These are phyloP conservation scores for Coemansia sp. DNA, from an alignment of 192 early-diverging fungal genomes.

Conservation along the genomic window DNA sequence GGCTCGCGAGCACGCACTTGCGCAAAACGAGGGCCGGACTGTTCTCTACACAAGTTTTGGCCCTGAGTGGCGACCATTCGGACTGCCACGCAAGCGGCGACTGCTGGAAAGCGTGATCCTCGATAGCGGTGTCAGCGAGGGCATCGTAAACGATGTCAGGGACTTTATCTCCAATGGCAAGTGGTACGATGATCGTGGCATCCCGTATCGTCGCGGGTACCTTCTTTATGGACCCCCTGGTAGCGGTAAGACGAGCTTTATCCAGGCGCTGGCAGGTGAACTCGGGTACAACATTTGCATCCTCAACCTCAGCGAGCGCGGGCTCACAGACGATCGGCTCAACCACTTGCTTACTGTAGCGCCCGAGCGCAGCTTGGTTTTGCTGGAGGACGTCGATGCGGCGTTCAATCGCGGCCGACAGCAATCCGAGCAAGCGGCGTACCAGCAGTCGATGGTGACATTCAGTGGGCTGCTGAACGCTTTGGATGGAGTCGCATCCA, in stretches of 20 bases:
- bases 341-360: slow-evolving; percentile 78
- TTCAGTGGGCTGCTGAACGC: slow-evolving; percentile 88
- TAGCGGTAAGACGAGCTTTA: slow-evolving; percentile 90
- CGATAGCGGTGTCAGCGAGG: slow-evolving; percentile 63
- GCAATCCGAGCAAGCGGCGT: slow-evolving; percentile 59
- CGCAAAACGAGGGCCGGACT: slow-evolving; percentile 91
- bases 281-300: slow-evolving; percentile 89
- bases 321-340: slow-evolving; percentile 80
- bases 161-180: slow-evolving; percentile 77
- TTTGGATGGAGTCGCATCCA: slow-evolving; percentile 82
- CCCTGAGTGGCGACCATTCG: slow-evolving; percentile 96
- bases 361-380: slow-evolving; percentile 75
- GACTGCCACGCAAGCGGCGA: slow-evolving; percentile 80
- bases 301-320: slow-evolving; percentile 78
- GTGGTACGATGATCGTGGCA: slow-evolving; percentile 83
- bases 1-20: slow-evolving; percentile 77
- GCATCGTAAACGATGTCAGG: slow-evolving; percentile 67
- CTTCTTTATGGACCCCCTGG: slow-evolving; percentile 87
- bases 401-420: slow-evolving; percentile 70
- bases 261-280: slow-evolving; percentile 85
- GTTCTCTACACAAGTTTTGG: slow-evolving; percentile 95
- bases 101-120: slow-evolving; percentile 72
- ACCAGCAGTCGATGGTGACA: slow-evolving; percentile 82
- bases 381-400: slow-evolving; percentile 84
- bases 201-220: slow-evolving; percentile 90